phyloP scores from a whole-genome alignment of 2,329 filamentous ascomycete species.

The Aspergillus tubingensis region DNA sequence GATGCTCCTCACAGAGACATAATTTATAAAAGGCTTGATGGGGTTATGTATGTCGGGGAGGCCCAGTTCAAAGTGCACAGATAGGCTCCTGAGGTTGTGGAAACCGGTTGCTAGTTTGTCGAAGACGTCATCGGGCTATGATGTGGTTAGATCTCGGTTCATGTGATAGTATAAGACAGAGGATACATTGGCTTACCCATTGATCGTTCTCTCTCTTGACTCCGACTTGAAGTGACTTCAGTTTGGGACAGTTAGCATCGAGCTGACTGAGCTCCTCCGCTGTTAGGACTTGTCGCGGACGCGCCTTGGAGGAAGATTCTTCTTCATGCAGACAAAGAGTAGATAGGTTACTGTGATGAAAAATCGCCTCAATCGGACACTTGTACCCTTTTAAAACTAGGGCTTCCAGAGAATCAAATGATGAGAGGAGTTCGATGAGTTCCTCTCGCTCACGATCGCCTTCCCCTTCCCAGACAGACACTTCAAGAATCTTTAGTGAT shows the following conservation, averaged over 20 bases:
- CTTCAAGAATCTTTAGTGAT: background rate
- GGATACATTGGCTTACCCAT: background rate
- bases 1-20: background rate
- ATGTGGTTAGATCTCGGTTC: background rate
- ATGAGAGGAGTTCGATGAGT: background rate
- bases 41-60: background rate
- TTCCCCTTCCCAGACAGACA: background rate
- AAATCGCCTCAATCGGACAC: background rate
- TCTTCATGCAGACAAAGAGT: background rate
- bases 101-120: background rate
- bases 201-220: background rate
- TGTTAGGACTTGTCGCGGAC: background rate
- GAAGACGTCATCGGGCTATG: background rate
- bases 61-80: background rate
- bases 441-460: background rate
- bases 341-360: background rate
- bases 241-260: background rate
- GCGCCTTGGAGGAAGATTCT: background rate
- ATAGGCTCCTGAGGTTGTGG: background rate
- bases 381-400: background rate
- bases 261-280: background rate
- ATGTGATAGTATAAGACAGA: background rate
- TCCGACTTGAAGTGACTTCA: background rate
- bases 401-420: background rate
- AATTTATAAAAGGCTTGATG: background rate